Base-by-base conservation (phyloP, 805 yeast genomes). In the Hemisphaericaspora nanyangensis region DNA sequence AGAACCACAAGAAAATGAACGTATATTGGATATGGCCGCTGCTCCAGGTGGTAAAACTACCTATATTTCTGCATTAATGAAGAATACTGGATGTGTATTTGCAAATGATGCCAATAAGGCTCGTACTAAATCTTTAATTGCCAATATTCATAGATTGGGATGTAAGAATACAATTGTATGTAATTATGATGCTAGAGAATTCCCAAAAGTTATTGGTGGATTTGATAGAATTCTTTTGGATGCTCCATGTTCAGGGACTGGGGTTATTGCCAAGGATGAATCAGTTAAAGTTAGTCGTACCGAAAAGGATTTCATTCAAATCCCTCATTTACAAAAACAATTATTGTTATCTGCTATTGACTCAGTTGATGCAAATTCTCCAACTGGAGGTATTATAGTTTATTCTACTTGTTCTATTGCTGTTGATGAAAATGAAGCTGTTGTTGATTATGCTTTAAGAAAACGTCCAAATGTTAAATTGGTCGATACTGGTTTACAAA, bases 11-110 rank as follows among this genome's bases (percentile, higher is more conserved):
- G 97, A 89, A 64, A 82, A 85, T 58, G 99, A 93, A 70, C 83
- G 99, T 56, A 75, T 93, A 29, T 72, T 93, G 47, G 99, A 93
- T 68, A 93, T 93, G 99, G 98, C 99, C 34, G 95, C 99, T 44
- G 97, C 99, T 20, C 99, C 99, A 49, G 99, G 99, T 70, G 99
- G 99, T 66, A 91, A 91, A 60, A 88, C 97, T 16, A 91, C 99
- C 2, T 90, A 88, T 60, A 79, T 91, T 38, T 80, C 95, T 27
- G 97, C 99, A 1, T 65, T 91, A 68, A 93, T 93, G 98, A 93
- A 93, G 60, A 93, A 93, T 64, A 93, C 99, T 1, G 99, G 99
- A 19, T 81, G 91, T 62, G 86, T 93, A 17, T 90, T 93, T 61
- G 99, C 99, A 38, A 93, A 93, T 63, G 99, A 93, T 68, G 82